Conservation (phyloP, 495 filamentous ascomycete species). For the Talaromyces ruber region DNA sequence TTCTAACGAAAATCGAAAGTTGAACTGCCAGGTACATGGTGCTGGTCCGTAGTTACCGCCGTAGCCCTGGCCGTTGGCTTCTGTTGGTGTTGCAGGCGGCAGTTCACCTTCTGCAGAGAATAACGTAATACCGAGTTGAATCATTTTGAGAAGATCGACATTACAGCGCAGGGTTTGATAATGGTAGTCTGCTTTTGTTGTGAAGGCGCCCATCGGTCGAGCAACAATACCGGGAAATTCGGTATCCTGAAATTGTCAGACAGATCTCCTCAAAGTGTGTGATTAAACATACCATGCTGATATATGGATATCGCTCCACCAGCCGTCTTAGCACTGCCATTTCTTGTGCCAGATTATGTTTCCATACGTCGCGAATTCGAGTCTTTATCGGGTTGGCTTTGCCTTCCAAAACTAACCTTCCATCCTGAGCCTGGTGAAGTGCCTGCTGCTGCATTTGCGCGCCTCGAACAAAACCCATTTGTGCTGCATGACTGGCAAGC, state of each 20-base stretch:
- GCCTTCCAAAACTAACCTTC: slow-evolving; percentile 30
- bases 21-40: slow-evolving; percentile 96
- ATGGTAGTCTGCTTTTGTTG: slow-evolving; percentile 92
- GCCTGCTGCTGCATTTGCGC: slow-evolving; percentile 57
- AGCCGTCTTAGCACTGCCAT: slow-evolving; percentile 70
- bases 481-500: slow-evolving; percentile 79
- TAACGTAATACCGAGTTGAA: slow-evolving; percentile 89
- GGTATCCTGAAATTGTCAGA: slow-evolving; percentile 61
- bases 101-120: slow-evolving; percentile 83
- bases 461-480: slow-evolving; percentile 76
- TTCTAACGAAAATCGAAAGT: slow-evolving; percentile 91
- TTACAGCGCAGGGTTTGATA: slow-evolving; percentile 97
- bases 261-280: not conserved
- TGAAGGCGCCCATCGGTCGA: slow-evolving; percentile 87
- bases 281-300: slow-evolving; percentile 76
- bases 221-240: slow-evolving; percentile 96
- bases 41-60: slow-evolving; percentile 52
- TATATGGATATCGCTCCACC: slow-evolving; percentile 84
- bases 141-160: slow-evolving; percentile 92
- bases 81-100: slow-evolving; percentile 58
- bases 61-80: slow-evolving; percentile 41
- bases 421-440: slow-evolving; percentile 30
- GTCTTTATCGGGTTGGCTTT: slow-evolving; percentile 46
- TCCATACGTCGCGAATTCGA: slow-evolving; percentile 93
- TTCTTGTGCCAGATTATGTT: slow-evolving; percentile 81